Conservation (phyloP, 2,329 filamentous ascomycete species). For the Diaporthe australafricana region DNA sequence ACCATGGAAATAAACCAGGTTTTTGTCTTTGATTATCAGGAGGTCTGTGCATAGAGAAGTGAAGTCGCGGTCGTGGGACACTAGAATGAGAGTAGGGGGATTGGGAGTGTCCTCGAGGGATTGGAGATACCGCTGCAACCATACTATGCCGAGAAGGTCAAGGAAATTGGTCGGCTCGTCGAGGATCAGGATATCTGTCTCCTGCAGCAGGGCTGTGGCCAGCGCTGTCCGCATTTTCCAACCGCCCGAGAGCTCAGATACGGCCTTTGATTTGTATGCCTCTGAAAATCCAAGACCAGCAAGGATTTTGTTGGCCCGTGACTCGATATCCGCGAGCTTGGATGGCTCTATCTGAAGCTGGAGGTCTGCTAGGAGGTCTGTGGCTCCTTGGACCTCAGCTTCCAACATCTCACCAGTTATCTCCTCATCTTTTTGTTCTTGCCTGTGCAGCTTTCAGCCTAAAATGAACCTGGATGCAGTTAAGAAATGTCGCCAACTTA, state of each 20-base stretch:
- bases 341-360: slow-evolving; percentile 76
- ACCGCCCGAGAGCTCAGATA: slow-evolving; percentile 79
- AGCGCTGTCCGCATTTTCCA: slow-evolving; percentile 79
- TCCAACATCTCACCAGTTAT: slow-evolving; percentile 69
- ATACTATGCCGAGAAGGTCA: slow-evolving; percentile 85
- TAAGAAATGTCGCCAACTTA: slow-evolving; percentile 47
- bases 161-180: slow-evolving; percentile 92
- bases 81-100: slow-evolving; percentile 77
- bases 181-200: slow-evolving; percentile 81
- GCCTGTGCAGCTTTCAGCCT: slow-evolving; percentile 45
- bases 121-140: slow-evolving; percentile 81
- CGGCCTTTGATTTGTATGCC: slow-evolving; percentile 66
- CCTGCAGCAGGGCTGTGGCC: slow-evolving; percentile 75
- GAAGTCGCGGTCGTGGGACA: slow-evolving; percentile 89
- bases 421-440: slow-evolving; percentile 64
- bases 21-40: slow-evolving; percentile 79
- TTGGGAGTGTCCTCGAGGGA: slow-evolving; percentile 62
- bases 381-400: slow-evolving; percentile 75
- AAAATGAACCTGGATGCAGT: neutral
- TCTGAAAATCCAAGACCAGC: slow-evolving; percentile 79
- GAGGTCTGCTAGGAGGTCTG: slow-evolving; percentile 76
- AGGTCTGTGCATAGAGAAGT: slow-evolving; percentile 82
- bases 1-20: slow-evolving; percentile 79
- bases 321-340: slow-evolving; percentile 73
- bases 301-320: slow-evolving; percentile 74